Base-by-base conservation (phyloP, 805 yeast species). In the Brettanomyces bruxellensis region DNA sequence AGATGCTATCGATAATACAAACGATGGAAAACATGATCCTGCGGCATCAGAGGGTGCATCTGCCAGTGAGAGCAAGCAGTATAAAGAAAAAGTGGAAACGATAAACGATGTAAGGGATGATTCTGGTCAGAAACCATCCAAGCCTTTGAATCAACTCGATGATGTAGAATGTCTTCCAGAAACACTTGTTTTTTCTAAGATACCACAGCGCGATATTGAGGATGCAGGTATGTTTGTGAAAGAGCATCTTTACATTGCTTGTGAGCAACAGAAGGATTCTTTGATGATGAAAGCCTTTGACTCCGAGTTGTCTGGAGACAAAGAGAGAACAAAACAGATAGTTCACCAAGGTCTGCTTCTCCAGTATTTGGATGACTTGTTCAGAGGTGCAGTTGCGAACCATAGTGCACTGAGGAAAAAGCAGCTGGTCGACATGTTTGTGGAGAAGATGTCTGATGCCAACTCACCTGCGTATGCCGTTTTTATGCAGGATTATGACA, bases 281-380 rank as follows among this genome's bases (percentile, higher is more conserved):
- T 76, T 93, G 49, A 71, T 90, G 60, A 90, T 91, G 96, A 82
- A 83, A 22, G 95, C 97, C 0, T 93, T 93, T 63, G 95, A 91
- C 57, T 70, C 72, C 47, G 87, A 88, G 61, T 71, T 91, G 50
- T 78, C 74, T 12, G 83, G 80, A 22, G 73, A 87, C 42, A 57
- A 73, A 0, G 50, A 53, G 5, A 60, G 63, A 5, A 79, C 95
- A 8, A 74, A 72, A 49, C 83, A 78, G 49, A 76, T 80, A n/a
- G 81, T 91, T 40, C 83, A 79, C 61, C 93, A 87, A 57, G 82
- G 96, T 1, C 75, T 86, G 55, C 65, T 91, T 32, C 61, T 91
- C 50, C 95, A 87, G 58, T 91, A 87, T 39, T 43, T 61, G 41
- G 59, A 59, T 35, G 67, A 65, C 43, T 47, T 65, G 25, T 56